Base-by-base conservation (phyloP, 768 basidiomycete genomes). In the Boletus tylopilopsis region DNA sequence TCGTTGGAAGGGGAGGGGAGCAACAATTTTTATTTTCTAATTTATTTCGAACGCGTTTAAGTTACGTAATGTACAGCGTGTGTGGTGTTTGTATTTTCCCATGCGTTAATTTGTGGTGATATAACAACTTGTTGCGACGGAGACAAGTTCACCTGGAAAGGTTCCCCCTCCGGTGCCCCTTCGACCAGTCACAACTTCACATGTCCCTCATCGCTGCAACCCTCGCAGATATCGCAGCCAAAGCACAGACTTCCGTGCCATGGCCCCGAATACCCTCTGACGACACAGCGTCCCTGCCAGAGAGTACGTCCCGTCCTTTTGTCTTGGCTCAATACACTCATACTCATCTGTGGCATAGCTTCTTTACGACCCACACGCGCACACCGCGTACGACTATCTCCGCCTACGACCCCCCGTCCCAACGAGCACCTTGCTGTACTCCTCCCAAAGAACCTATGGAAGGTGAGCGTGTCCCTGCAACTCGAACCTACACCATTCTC, bases 371-470 rank as follows among this genome's bases (percentile, higher is more conserved):
- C 52, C 48, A 42, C 50, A 41, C 56, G 47, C 36, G 23, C 54
- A 9, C 58, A 54, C 35, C 55, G 51, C 45, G 46, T 53, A 49
- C 56, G 49, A 52, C 57, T 45, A 18, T 44, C 49, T 16, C 58
- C 51, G 1, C 34, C 63, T 0, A 57, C 61, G 24, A 49, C 60
- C 16, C 62, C 58, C 4, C 69, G 69, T 0, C 53, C 54, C 46
- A 87, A 89, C 66, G 84, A 89, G 66, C 87, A 90, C 58, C 78
- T 91, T 23, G 89, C 89, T 19, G 85, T 90, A 24, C 73, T 89
- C 12, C 77, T 90, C 36, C 78, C 81, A 22, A 81, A 73, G 61
- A 68, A 71, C 45, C 76, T 88, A 33, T 91, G 89, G 89, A 90
- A 90, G 81, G 84, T 82, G 22, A 32, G 70, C 58, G 21, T 37